Percentiles rank a stretch among this genome's conserved stretches.
Conservation (phyloP, 257 asterid genomes). For the Echites panduratus region DNA sequence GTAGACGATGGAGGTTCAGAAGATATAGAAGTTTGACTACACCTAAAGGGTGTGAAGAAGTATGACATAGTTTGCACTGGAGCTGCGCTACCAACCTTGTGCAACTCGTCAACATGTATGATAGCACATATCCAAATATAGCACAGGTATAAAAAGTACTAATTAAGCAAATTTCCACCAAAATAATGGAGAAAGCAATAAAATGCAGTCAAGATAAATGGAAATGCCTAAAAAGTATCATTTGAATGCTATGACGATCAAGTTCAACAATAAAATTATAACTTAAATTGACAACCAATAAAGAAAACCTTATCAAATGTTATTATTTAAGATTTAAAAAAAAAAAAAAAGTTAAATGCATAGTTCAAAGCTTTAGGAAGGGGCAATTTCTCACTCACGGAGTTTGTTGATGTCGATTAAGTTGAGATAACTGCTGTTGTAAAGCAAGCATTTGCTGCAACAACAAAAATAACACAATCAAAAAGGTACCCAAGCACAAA, state of each 20-base stretch:
- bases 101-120: neutral
- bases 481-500: neutral
- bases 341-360: neutral
- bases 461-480: neutral
- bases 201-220: neutral
- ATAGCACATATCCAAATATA: neutral
- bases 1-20: neutral
- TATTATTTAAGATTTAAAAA: no score
- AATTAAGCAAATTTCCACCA: neutral
- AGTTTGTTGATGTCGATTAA: neutral
- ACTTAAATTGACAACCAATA: neutral
- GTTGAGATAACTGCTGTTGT: constrained; percentile 3
- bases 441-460: constrained; percentile 7
- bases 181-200: neutral
- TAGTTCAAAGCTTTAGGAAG: no score
- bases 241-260: neutral
- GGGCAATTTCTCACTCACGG: neutral
- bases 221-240: neutral
- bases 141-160: neutral
- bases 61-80: neutral
- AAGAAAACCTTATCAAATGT: neutral
- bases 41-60: neutral
- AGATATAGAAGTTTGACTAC: neutral
- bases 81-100: neutral
- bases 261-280: neutral